phyloP scores from a whole-genome alignment of 495 filamentous ascomycete species.

The Achaetomiella virescens region DNA sequence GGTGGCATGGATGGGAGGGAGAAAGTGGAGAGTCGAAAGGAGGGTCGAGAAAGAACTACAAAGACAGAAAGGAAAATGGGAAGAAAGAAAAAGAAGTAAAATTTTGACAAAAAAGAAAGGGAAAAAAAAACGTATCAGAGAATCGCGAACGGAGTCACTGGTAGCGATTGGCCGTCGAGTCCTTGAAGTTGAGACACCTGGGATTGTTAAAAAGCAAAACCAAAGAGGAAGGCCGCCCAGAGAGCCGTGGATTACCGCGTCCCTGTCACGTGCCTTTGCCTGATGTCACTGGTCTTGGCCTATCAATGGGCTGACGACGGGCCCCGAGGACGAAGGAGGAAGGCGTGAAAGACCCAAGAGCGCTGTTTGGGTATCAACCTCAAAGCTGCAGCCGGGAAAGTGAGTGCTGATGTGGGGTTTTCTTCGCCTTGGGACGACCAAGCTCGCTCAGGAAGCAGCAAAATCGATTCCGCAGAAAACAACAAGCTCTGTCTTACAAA shows the following conservation, averaged over 20 bases:
- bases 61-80: too few species aligned
- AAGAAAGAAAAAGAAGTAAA: too few species aligned
- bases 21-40: too few species aligned
- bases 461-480: constrained; percentile 11
- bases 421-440: constrained; percentile 21
- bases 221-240: background rate
- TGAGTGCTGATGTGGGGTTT: constrained; percentile 26
- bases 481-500: constrained; percentile 7
- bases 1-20: too few species aligned
- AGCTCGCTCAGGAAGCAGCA: constrained; percentile 23
- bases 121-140: background rate
- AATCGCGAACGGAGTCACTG: too few species aligned
- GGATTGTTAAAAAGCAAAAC: background rate
- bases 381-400: background rate
- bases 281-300: constrained; percentile 6
- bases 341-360: constrained; percentile 20
- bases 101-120: background rate
- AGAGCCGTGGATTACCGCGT: background rate
- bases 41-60: too few species aligned
- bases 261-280: constrained; percentile 1
- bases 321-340: constrained; percentile 21
- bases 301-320: constrained; percentile 15
- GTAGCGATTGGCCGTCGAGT: too few species aligned
- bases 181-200: too few species aligned
- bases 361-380: constrained; percentile 8